Evolutionary conservation across 2,329 filamentous ascomycete genomes (phyloP), one percentile per base, ranked within the genome.

Genomic region (Microdochium paspali): DNA sequence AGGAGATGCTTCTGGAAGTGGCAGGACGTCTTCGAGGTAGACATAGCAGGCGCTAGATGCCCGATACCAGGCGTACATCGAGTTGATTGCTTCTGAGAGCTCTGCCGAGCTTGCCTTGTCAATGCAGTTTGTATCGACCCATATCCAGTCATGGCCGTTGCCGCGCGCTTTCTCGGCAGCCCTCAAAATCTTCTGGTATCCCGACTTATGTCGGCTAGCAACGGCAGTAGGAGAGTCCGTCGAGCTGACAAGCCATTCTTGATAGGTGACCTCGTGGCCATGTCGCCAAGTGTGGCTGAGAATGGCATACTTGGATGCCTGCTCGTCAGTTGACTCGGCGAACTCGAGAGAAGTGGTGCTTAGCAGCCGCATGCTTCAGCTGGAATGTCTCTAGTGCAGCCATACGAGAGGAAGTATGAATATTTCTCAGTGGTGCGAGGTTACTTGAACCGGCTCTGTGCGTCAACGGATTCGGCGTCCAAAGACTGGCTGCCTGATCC

Each of bases 61-160:
- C 9, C 32, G 32, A n/a, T 40, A 40, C 26, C 26, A 28, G 26
- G 26, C 26, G 26, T 28, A 28, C 26, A 28, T 28, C 7, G 26
- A 28, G 26, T 28, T 28, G 26, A 28, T 28, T 7, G 26, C 26
- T 13, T 28, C 26, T 7, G 26, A 28, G 13, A 28, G 26, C 26
- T 28, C 26, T 28, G 26, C 26, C 26, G 26, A 28, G 26, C 26
- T 28, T 7, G 24, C 13, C 44, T 45, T 45, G 44, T 45, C 44
- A 26, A 45, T 45, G 44, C 44, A 45, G 44, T 21, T 30, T 3
- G 44, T 45, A 26, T 45, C 44, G 24, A 45, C 25, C 26, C 26
- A 28, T 7, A 28, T 28, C 26, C 26, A 28, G 7, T 28, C 26
- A 13, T 28, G 26, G 13, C 13, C 13, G 13, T 28, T 28, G 7